These are phyloP conservation scores for Neurospora tetraspora DNA, from an alignment of 495 filamentous ascomycete species.

Conservation along the genomic window DNA sequence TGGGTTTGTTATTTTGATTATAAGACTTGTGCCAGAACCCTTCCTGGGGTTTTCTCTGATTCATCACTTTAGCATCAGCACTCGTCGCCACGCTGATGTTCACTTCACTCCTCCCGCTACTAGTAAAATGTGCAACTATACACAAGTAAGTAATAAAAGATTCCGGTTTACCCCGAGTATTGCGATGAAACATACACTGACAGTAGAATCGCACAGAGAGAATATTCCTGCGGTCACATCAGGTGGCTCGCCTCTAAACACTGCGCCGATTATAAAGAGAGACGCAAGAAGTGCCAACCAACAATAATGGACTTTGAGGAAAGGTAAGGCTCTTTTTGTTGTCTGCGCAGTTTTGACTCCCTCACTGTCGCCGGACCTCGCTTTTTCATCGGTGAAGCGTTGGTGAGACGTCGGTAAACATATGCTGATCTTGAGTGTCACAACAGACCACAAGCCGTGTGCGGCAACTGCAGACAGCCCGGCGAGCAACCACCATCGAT, in stretches of 20 bases:
- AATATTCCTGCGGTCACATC: constrained; percentile 9
- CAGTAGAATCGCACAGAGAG: background rate
- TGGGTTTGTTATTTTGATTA: background rate
- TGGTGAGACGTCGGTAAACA: background rate
- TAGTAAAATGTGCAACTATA: background rate
- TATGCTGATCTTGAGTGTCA: background rate
- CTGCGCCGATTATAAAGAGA: constrained; percentile 2
- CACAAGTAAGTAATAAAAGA: background rate
- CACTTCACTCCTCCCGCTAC: background rate
- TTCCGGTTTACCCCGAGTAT: background rate
- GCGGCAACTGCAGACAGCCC: constrained; percentile 1
- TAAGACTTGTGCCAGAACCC: background rate
- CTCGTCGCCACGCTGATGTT: background rate
- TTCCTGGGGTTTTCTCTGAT: background rate
- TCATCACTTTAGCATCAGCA: background rate
- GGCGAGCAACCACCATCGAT: background rate
- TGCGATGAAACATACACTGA: background rate
- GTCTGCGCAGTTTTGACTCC: background rate
- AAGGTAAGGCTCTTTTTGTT: background rate
- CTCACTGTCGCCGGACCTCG: background rate
- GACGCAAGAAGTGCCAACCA: background rate
- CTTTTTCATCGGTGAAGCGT: background rate
- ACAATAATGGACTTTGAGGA: constrained; percentile 9
- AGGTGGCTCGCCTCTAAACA: constrained; percentile 10
- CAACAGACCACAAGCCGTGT: background rate